Base-by-base conservation (phyloP, 2,329 filamentous ascomycete species). In the Claviceps arundinis region DNA sequence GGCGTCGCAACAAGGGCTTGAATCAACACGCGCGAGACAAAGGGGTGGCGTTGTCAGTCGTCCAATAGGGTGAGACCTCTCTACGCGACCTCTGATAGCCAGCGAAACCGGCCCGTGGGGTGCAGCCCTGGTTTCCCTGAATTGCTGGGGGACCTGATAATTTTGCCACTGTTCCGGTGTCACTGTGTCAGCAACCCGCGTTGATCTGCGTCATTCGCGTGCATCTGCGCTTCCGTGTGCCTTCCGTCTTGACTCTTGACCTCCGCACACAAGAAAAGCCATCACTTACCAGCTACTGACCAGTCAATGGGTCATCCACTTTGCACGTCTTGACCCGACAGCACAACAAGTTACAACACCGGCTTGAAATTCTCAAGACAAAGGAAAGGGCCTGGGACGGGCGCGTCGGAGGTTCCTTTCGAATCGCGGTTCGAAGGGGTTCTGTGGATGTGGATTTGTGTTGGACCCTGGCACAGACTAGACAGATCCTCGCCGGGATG, bases 71-170 rank as follows among this genome's bases (percentile, higher is more conserved):
- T 52, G 24, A 22, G 34, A 26, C 45, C 43, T 30, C 40, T 54
- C 9, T 34, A 34, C 30, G 52, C 52, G 43, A 38, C 16, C 46
- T 14, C 45, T 26, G 5, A 45, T 46, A 47, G 43, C 57, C 57
- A 56, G 57, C 56, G 56, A 56, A 53, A 58, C 54, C 56, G 56
- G 56, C 57, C 54, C 55, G 57, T 59, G 56, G 57, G 57, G 45
- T 50, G 11, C 48, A 44, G 47, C 30, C 30, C 30, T 34, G 30
- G 9, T 11, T 11, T 34, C 38, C 48, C 50, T 24, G 13, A 41
- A 37, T 37, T 40, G 37, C 37, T 8, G 37, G 37, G 37, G 16
- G 30, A 34, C 30, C 30, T 34, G 30, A 34, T 11, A 11, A 34
- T 34, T 34, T 34, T 43, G 17, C 47, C 37, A 46, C 44, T 14